phyloP scores from a whole-genome alignment of 345 rosid genomes.

The Pugionium cornutum region DNA sequence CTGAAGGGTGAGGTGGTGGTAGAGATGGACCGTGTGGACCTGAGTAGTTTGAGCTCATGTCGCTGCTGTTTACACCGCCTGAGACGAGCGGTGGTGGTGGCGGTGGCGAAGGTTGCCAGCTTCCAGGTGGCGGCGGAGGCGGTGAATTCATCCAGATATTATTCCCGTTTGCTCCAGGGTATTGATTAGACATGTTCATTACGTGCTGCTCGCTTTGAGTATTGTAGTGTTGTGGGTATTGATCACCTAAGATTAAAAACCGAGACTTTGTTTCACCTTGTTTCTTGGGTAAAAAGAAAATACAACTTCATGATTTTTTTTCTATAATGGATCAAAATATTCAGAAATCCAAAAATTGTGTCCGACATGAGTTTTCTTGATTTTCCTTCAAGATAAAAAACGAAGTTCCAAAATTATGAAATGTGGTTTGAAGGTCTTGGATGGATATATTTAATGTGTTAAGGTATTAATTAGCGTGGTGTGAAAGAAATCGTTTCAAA shows the following conservation, averaged over 20 bases:
- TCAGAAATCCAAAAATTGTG: neutral
- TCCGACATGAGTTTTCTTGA: neutral
- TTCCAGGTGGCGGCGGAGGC: slow-evolving; percentile 47
- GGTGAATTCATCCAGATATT: slow-evolving; percentile 44
- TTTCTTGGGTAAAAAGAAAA: slow-evolving; percentile 27
- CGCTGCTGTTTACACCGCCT: slow-evolving; percentile 45
- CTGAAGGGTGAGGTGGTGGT: slow-evolving; percentile 64
- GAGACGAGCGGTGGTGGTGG: slow-evolving; percentile 40
- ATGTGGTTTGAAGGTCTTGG: neutral
- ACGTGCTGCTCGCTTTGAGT: slow-evolving; percentile 39
- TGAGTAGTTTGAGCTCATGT: slow-evolving; percentile 60
- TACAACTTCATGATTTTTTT: neutral
- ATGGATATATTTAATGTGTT: neutral
- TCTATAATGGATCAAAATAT: neutral
- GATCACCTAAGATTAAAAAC: slow-evolving; percentile 29
- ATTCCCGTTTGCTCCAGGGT: slow-evolving; percentile 36
- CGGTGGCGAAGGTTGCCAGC: slow-evolving; percentile 42
- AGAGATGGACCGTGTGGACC: slow-evolving; percentile 51
- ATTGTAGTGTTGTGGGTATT: slow-evolving; percentile 40
- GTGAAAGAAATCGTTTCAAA: slow-evolving; percentile 14
- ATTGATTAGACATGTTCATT: slow-evolving; percentile 41
- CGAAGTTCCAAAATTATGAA: neutral
- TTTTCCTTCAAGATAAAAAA: neutral
- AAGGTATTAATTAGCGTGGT: slow-evolving; percentile 5
- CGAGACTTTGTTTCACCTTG: slow-evolving; percentile 7